Base-by-base conservation (phyloP, 768 basidiomycete genomes). In the Termitomyces eurrhizus region DNA sequence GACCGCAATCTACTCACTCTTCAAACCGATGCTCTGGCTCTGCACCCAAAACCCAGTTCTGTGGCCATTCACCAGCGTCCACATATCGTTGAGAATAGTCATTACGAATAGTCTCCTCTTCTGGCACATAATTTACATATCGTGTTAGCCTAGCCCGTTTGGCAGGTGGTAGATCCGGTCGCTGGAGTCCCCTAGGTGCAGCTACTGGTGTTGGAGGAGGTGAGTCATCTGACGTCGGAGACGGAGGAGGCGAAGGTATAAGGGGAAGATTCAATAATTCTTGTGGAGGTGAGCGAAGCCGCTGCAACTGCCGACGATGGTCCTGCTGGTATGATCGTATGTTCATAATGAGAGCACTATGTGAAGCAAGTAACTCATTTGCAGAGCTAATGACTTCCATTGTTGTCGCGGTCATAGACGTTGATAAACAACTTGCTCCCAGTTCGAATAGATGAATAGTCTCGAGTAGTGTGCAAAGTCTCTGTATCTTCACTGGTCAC, bases 21-120 rank as follows among this genome's bases (percentile, higher is more conserved):
- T 93, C 89, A 66, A 97, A 98, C 3, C 95, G 84, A 60, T 84
- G 86, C 54, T 93, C 91, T 13, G 91, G 90, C 62, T 90, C 91
- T 6, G 93, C 91, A 24, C 95, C 95, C 8, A 93, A 76, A 9
- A 99, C 90, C 85, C 88, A 93, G 68, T 97, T 88, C 74, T 96
- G 94, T 1, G 95, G 93, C 88, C 95, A 94, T 64, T 92, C 90
- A 11, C 95, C 95, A 2, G 90, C 83, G 66, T 92, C 88, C 37
- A 95, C 93, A 72, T 96, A 98, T 64, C 89, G 78, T 72, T 90
- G 89, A 0, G 90, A 92, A 69, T 95, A 94, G 75, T 99, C 95
- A 67, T 97, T 98, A 52, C 97, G 83, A 48, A 99, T 91, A 0
- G 95, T 98, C 72, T 99, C 96, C 70, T 99, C 96, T 62, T 94